Conservation (phyloP, 768 basidiomycete species). For the Leccinum longicurvipes region DNA sequence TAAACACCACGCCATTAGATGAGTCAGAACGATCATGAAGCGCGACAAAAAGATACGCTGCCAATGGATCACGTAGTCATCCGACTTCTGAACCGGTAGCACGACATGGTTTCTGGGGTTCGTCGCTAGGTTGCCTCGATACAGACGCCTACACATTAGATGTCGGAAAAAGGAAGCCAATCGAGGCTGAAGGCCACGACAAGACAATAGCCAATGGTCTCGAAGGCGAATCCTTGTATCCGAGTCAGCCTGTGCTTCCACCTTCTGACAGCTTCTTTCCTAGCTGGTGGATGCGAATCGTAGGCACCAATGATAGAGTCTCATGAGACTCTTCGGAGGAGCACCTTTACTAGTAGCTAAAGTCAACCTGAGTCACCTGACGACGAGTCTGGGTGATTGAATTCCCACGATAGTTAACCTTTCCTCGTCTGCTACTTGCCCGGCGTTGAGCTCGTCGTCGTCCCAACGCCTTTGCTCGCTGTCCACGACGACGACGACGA, state of each 20-base stretch:
- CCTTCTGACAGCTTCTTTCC: not conserved
- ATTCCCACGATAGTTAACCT: slow-evolving; percentile 30
- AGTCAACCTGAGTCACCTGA: not conserved
- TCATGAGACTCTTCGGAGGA: not conserved
- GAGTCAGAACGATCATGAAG: not conserved
- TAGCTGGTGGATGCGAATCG: not conserved
- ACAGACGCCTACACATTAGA: not conserved
- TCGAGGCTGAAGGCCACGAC: not conserved
- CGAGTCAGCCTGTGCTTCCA: not conserved
- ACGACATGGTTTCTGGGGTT: not conserved
- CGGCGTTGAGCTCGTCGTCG: slow-evolving; percentile 21
- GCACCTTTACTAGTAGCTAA: too few relatives aligned
- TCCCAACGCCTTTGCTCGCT: slow-evolving; percentile 23
- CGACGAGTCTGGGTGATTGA: not conserved
- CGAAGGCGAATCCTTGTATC: not conserved
- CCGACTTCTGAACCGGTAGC: too few relatives aligned
- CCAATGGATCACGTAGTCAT: not conserved
- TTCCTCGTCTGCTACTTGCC: slow-evolving; percentile 5
- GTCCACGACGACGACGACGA: slow-evolving; percentile 25
- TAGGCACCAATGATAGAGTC: not conserved
- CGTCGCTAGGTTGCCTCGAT: too few relatives aligned
- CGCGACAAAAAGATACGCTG: not conserved
- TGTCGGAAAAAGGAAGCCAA: not conserved
- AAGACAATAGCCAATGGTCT: not conserved
- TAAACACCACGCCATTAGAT: too few relatives aligned